Base-by-base conservation (phyloP, 2,329 filamentous ascomycete genomes). In the Huntiella abstrusa region DNA sequence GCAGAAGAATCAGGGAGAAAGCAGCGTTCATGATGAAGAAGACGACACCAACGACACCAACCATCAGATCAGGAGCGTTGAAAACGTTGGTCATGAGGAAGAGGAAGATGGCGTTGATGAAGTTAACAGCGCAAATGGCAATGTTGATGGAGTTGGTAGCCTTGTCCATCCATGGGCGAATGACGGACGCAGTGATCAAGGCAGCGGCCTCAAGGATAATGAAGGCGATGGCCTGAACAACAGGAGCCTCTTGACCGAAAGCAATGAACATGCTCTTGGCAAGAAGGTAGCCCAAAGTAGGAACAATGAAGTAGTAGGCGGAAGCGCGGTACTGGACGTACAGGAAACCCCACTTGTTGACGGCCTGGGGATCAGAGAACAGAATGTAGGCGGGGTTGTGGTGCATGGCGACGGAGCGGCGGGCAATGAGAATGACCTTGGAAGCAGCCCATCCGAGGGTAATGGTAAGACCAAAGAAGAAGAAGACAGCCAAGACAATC, bases 111-210 rank as follows among this genome's bases (percentile, higher is more conserved):
- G 80, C 73, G 63, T 91, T 93, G 56, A 95, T 61, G 61, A 95
- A 93, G 68, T 94, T 95, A 62, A 94, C 70, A 40, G 76, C 80
- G 52, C 77, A 81, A 56, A 95, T 95, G 51, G 85, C 75, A 57
- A 96, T 94, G 65, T 95, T 95, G 71, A 94, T 93, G 41, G 80
- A 79, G 62, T 95, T 96, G 51, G 85, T 94, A 66, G 87, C 88
- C 75, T 94, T 94, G 70, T 95, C 88, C 88, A 96, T 96, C 81
- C 85, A 96, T 13, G 88, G 88, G 50, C 84, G 79, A 54, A 95
- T 66, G 46, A 93, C 79, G 50, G 77, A 81, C 47, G 85, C 77
- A 16, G 65, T 76, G 55, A 94, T 80, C 48, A 96, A 70, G 54
- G 82, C 79, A 45, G 63, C 74, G 2, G 80, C 80, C 62, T 96